Percentiles rank a stretch among this genome's conserved stretches.
These are phyloP conservation scores for Microascus cirrosus DNA, from an alignment of 2,329 filamentous ascomycete species.

Conservation along the genomic window DNA sequence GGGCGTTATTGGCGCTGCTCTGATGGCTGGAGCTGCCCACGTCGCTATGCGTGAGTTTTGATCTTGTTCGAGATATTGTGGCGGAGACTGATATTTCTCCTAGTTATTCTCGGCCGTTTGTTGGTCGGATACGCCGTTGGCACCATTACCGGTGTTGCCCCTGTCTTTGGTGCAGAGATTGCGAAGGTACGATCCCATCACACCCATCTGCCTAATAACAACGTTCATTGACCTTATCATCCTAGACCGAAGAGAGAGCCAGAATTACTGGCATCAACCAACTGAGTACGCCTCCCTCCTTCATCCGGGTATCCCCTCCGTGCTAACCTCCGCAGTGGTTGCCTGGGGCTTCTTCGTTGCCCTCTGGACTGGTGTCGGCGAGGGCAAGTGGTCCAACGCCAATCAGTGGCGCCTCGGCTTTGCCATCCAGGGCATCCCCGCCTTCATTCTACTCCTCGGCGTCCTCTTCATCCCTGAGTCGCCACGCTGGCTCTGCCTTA, in stretches of 20 bases:
- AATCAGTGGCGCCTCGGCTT: conserved; percentile 30
- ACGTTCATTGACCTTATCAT: not conserved
- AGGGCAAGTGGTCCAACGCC: conserved; percentile 32
- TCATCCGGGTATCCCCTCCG: not conserved
- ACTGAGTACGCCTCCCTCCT: conserved; percentile 19
- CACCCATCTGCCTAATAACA: not conserved
- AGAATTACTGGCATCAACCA: conserved; percentile 27
- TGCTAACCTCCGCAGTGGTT: conserved; percentile 17
- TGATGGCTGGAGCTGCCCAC: conserved; percentile 28
- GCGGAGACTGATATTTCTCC: not conserved
- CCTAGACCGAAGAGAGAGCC: conserved; percentile 22
- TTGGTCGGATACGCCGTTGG: conserved; percentile 26
- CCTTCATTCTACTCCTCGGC: conserved; percentile 30
- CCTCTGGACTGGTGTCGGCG: conserved; percentile 31
- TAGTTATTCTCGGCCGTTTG: conserved; percentile 25
- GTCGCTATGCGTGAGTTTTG: conserved; percentile 24
- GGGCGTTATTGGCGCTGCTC: conserved; percentile 23
- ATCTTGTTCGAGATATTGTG: not conserved
- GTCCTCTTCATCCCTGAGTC: conserved; percentile 35
- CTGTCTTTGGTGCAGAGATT: conserved; percentile 28
- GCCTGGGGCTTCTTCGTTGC: conserved; percentile 42
- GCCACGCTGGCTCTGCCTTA: conserved; percentile 31
- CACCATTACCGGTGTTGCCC: conserved; percentile 27
- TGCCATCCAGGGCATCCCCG: conserved; percentile 38
- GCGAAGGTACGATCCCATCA: conserved; percentile 17